Base-by-base conservation (phyloP, 2,329 filamentous ascomycete genomes). In the Penicillium brasilianum region DNA sequence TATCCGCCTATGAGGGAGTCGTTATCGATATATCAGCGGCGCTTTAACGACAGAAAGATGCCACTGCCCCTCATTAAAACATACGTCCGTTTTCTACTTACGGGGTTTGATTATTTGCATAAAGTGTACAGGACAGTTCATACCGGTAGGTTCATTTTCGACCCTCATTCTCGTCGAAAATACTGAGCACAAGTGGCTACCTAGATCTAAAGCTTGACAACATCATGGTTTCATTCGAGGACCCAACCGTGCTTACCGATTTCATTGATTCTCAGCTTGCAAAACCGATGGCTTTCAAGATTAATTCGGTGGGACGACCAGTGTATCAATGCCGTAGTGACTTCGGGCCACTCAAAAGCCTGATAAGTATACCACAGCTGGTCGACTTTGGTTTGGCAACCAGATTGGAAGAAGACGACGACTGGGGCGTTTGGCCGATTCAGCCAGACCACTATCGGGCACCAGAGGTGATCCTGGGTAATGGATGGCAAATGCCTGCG, bases 171-270 rank as follows among this genome's bases (percentile, higher is more conserved):
- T 41, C n/a, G 4, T 62, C 14, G 8, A 50, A 34, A 14, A 64
- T 66, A 59, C 62, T 69, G 11, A 71, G 22, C 28, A n/a, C 4
- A 56, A 44, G 32, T 10, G 30, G 20, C 55, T 64, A 20, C 32
- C 55, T 66, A 73, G 80, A 82, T 70, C 69, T 82, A 57, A 82
- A 81, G 58, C 74, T 79, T 11, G 75, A 80, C 53, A 81, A 81
- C 46, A 78, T 81, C 50, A 74, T 81, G 61, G 67, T 78, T 59
- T 69, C 68, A 50, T 70, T 76, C 6, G 71, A 75, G 51, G 67
- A 75, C 60, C 66, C 67, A 60, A 62, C 67, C 13, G 65, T 73
- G 34, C 70, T 78, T 60, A 63, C 72, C 63, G 65, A 73, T 59
- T 75, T 78, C 63, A 69, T 74, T 9, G 59, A 73, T 61, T 64